Evolutionary conservation across 176 grass and related monocot genomes (phyloP), one percentile per base, ranked within the genome.

Genomic region (Oryza brachyantha): DNA sequence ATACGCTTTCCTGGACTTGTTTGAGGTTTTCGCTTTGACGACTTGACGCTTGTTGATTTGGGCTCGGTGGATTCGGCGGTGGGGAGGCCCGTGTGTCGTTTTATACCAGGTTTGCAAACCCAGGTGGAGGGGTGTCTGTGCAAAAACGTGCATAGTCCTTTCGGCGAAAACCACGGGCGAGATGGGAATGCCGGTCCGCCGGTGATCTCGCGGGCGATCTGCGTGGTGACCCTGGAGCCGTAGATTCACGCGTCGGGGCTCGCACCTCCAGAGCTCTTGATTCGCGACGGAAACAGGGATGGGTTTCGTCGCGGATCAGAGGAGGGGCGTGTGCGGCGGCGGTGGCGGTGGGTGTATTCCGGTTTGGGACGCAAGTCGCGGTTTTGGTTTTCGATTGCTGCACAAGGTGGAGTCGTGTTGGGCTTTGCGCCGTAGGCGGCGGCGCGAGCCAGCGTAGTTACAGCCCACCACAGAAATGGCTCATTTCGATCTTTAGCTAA

Each of bases 341-440:
- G 0, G 39, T 0, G 21, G 29, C 38, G 10, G n/a, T n/a, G 27
- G 4, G 61, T 27, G 48, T 27, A 29, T 40, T 13, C 34, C 75
- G 71, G 77, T 86, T 86, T 86, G 84, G 7, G 31, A 65, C 78
- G 72, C 78, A 81, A 74, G 78, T 76, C 78, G 55, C 34, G 84
- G 78, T 86, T 81, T 81, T 28, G 70, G 29, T 24, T 42, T 32
- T 10, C 78, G 55, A 63, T 78, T 72, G 83, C 66, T 64, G 66
- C 25, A 58, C 83, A 24, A 57, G 21, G 52, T 55, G 52, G 17
- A 22, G 21, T 55, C 52, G 52, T 55, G 21, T 55, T 55, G 13
- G 52, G 21, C 7, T 8, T 22, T 19, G 19, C 46, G 46, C 14
- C 46, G 52, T 57, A 24, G 21, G 52, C 52, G 21, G n/a, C 21